Evolutionary conservation across 2,329 filamentous ascomycete species (phyloP).

Genomic region (Alternaria panax): DNA sequence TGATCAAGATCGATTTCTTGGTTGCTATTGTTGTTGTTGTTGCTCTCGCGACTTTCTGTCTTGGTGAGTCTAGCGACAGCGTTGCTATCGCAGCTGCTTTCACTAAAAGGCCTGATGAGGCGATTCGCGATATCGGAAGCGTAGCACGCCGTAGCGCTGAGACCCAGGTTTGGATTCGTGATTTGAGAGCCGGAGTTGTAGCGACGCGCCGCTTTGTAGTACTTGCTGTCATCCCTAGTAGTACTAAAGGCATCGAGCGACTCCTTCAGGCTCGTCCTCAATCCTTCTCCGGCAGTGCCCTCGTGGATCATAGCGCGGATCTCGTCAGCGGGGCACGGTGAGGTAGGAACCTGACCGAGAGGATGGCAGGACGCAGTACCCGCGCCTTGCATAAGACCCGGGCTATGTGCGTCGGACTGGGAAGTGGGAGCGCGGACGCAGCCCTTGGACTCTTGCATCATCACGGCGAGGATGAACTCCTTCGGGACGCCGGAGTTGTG

Average conservation of each 20-base stretch:
- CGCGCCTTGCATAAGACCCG: conserved; percentile 58
- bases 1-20: neutral
- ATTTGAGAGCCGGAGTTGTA: conserved; percentile 60
- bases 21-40: neutral
- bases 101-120: conserved; percentile 30
- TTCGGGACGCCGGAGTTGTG: conserved; percentile 44
- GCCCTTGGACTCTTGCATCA: conserved; percentile 58
- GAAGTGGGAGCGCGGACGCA: conserved; percentile 57
- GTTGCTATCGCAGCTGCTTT: neutral
- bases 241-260: conserved; percentile 35
- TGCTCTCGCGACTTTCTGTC: neutral
- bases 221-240: conserved; percentile 47
- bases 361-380: conserved; percentile 38
- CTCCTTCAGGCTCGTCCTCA: conserved; percentile 55
- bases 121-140: conserved; percentile 61
- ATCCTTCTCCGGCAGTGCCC: conserved; percentile 52
- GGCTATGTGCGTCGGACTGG: conserved; percentile 52
- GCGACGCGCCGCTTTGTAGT: conserved; percentile 57
- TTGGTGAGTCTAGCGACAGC: neutral
- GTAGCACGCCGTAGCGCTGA: conserved; percentile 59
- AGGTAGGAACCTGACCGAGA: conserved; percentile 49
- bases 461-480: conserved; percentile 55
- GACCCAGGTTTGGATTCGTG: conserved; percentile 47
- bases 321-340: conserved; percentile 31
- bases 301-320: conserved; percentile 55